Base-by-base conservation (phyloP, 768 basidiomycete genomes). In the Panellus pusillus region DNA sequence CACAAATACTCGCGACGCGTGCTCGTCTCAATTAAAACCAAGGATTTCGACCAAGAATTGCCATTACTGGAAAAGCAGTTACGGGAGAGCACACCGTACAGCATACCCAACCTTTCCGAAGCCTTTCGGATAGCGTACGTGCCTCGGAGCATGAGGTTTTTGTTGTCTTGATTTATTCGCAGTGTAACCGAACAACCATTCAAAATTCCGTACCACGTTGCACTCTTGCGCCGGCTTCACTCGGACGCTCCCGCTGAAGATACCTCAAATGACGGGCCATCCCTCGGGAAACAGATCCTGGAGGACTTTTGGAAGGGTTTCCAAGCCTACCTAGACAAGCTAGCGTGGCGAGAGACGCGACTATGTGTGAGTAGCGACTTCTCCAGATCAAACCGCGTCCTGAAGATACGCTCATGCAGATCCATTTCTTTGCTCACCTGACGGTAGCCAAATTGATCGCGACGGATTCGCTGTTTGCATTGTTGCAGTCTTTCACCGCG, bases 281-380 rank as follows among this genome's bases (percentile, higher is more conserved):
- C 83, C 0, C 67, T 90, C 0, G 90, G 91, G 2, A 80, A 80
- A 47, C 81, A 86, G 41, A 77, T 95, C 14, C 71, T 96, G 17
- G 89, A 94, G 60, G 93, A 98, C 65, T 87, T 94, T 54, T 89
- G 89, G 82, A 91, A 89, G 70, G 89, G 89, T 2, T 97, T 98
- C 67, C 91, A 93, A 63, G 79, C 82, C 2, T 92, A 86, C 66
- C 75, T 98, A 18, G 94, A 97, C 71, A 90, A 90, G 58, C 73
- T 93, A 24, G 84, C 89, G 49, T 98, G 95, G 96, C 79, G 92
- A 63, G 91, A 95, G 61, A 86, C 89, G 40, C 82, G 95, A 56
- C 77, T 94, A 65, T 89, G 88, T 60, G 94, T 96, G 65, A 71
- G 92, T 74, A 14, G 8, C 14, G 32, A 35, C 32, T 35, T 3